Conservation (phyloP, 2,329 filamentous ascomycete species). For the Fusarium sp. region DNA sequence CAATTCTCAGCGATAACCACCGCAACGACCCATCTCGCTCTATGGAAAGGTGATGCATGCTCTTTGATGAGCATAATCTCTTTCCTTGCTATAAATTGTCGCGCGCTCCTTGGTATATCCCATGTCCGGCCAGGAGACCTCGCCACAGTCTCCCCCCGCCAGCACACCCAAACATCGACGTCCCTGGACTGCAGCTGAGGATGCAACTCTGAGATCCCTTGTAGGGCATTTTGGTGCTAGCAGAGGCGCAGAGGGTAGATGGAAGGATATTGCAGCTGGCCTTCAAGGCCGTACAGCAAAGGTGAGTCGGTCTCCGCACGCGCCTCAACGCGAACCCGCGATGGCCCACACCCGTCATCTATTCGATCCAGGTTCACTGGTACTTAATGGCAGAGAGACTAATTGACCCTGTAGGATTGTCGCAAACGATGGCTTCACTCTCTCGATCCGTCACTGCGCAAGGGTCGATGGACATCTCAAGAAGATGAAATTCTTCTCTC, state of each 20-base stretch:
- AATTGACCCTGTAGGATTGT: conserved; percentile 40
- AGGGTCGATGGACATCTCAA: conserved; percentile 50
- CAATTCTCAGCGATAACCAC: neutral
- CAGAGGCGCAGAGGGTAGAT: conserved; percentile 47
- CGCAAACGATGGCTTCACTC: conserved; percentile 53
- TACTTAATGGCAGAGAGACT: neutral
- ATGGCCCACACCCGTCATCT: conserved; percentile 3
- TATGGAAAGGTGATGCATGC: conserved; percentile 27
- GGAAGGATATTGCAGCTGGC: conserved; percentile 49
- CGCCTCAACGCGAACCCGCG: conserved; percentile 5
- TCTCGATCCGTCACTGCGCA: conserved; percentile 49
- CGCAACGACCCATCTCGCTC: neutral
- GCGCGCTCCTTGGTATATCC: conserved; percentile 10
- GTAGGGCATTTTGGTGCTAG: conserved; percentile 50
- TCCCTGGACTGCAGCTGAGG: conserved; percentile 48
- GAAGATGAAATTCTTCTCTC: conserved; percentile 50
- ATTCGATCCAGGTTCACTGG: neutral
- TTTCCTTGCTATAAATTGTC: neutral
- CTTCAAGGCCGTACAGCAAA: conserved; percentile 49
- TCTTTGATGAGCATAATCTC: neutral
- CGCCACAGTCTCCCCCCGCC: conserved; percentile 43
- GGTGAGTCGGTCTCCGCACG: conserved; percentile 36
- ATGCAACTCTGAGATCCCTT: conserved; percentile 47
- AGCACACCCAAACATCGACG: conserved; percentile 44
- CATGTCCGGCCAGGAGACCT: conserved; percentile 46